Evolutionary conservation across 1,139 yeast genomes (phyloP).

Genomic region (Hansenula sp.): DNA sequence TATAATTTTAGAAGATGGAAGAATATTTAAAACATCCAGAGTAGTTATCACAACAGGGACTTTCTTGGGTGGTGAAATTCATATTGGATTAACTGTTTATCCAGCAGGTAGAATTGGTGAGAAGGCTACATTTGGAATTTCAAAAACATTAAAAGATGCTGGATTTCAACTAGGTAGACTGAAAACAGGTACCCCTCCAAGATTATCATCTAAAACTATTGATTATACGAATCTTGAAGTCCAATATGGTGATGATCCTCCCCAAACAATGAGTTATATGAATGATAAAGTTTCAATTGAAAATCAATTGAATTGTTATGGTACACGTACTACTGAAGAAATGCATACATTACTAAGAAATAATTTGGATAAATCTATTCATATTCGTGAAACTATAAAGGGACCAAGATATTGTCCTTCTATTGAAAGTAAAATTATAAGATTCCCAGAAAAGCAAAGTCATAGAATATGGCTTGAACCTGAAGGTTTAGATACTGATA

Average conservation of each 20-base stretch:
- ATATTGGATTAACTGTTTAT: slow-evolving; percentile 71
- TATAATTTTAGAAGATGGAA: slow-evolving; percentile 66
- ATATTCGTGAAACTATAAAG: slow-evolving; percentile 88
- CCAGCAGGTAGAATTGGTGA: slow-evolving; percentile 97
- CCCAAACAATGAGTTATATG: slow-evolving; percentile 87
- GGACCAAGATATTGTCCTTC: slow-evolving; percentile 99
- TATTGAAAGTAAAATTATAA: slow-evolving; percentile 80
- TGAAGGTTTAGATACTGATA: slow-evolving; percentile 82
- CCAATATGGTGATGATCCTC: slow-evolving; percentile 78
- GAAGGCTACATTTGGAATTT: slow-evolving; percentile 83
- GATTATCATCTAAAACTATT: slow-evolving; percentile 70
- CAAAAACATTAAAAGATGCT: slow-evolving; percentile 67
- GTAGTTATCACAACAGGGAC: slow-evolving; percentile 96
- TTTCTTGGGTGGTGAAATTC: slow-evolving; percentile 90
- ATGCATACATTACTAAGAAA: slow-evolving; percentile 66
- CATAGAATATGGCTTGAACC: slow-evolving; percentile 96
- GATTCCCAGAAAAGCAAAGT: slow-evolving; percentile 69
- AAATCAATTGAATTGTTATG: slow-evolving; percentile 62
- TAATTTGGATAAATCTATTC: slow-evolving; percentile 79
- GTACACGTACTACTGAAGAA: slow-evolving; percentile 72
- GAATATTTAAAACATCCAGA: slow-evolving; percentile 50
- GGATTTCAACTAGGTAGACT: slow-evolving; percentile 86
- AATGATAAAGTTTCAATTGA: slow-evolving; percentile 63
- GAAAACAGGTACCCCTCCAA: slow-evolving; percentile 97
- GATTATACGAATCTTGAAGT: slow-evolving; percentile 53